A percentile compares a stretch with the other conserved stretches of the same genome.
These are phyloP conservation scores for Aphanomyces euteiches DNA, from an alignment of 352 stramenopile species.

Conservation along the genomic window DNA sequence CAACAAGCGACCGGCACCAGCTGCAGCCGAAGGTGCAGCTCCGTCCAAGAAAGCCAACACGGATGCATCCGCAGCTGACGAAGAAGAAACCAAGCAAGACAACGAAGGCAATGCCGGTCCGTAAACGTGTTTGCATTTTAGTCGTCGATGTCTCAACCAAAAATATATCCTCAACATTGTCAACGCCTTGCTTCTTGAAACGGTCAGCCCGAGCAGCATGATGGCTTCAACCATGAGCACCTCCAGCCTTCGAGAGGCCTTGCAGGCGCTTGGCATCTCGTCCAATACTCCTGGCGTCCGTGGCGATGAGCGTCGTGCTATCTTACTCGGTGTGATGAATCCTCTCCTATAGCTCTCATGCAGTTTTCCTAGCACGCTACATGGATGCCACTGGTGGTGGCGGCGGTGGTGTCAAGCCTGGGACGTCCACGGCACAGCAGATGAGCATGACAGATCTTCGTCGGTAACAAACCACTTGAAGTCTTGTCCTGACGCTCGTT, in stretches of 20 bases:
- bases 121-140: too few relatives aligned
- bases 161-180: conserved; percentile 16
- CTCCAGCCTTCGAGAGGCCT: conserved; percentile 6
- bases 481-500: not conserved
- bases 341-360: too few relatives aligned
- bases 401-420: not conserved
- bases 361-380: conserved; percentile 2
- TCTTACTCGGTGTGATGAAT: conserved; percentile 4
- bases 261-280: conserved; percentile 10
- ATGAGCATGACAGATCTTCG: conserved; percentile 18
- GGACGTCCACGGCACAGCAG: not conserved
- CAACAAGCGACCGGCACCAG: conserved; percentile 4
- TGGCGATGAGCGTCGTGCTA: conserved; percentile 13
- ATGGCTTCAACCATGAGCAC: not conserved
- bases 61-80: conserved; percentile 1
- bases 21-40: not conserved
- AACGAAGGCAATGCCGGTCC: not conserved
- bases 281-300: conserved; percentile 10
- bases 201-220: too few relatives aligned
- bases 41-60: conserved; percentile 20
- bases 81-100: conserved; percentile 12
- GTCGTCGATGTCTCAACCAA: not conserved
- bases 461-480: not conserved
- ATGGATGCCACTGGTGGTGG: not conserved
- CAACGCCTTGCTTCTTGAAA: not conserved